Evolutionary conservation across 1,284 basidiomycete genomes (phyloP), one percentile per base, ranked within the genome.

Genomic region (Vanrija sp.): DNA sequence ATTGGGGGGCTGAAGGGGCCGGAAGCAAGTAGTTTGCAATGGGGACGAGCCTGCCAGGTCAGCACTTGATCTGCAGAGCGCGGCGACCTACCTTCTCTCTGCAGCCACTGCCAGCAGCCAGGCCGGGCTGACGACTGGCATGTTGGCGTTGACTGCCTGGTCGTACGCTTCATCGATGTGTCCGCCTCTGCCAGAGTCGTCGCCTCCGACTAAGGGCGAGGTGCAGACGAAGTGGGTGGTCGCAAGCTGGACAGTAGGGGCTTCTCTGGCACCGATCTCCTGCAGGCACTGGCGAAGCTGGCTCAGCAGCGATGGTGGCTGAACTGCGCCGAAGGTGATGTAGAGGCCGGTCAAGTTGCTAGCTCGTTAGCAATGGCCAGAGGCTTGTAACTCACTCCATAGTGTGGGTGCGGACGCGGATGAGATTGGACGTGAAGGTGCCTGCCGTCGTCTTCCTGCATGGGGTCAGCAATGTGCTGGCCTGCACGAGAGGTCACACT

Each of bases 181-280:
- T 7, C 67, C 68, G 4, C 67, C 66, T 41, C 66, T 49, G 15
- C 67, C 69, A 18, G 51, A 47, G 20, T 81, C 80, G 3, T 85
- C 83, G 3, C 84, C 85, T 7, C 71, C 67, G 1, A 86, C 84
- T 1, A 71, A 56, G 2, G 91, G 88, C 0, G 88, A 90, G 3
- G 90, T 94, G 69, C 92, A 95, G 36, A 96, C 91, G 64, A 95
- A 96, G 73, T 97, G 93, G 0, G 92, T 95, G 6, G 93, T 96
- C 67, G 96, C 93, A 54, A 98, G 93, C 76, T 94, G 89, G 23
- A 99, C 93, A 63, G 85, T 86, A 61, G 94, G 88, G 62, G 86
- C 89, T 84, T 87, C 91, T 60, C 87, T 86, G 0, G 89, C 93
- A 20, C 81, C 82, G 85, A 97, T 94, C 62, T 88, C 85, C 42